Percentiles rank a stretch among this genome's conserved stretches.
These are phyloP conservation scores for Hymenoscyphus fraxineus DNA, from an alignment of 2,329 filamentous ascomycete species.

Conservation along the genomic window DNA sequence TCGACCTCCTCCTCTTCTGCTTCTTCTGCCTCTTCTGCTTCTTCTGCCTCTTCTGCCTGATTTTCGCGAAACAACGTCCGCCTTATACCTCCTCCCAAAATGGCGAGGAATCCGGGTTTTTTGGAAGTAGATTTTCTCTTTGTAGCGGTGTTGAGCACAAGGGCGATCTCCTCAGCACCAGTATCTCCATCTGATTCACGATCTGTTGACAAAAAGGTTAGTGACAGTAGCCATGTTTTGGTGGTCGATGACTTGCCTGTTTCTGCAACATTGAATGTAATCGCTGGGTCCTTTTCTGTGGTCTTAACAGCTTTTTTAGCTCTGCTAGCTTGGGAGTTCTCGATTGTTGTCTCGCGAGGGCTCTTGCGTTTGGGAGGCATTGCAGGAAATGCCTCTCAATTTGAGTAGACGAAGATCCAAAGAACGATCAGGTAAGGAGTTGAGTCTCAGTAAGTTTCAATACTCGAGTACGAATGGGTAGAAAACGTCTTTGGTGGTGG, in stretches of 20 bases:
- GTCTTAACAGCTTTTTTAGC: not conserved
- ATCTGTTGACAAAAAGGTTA: not conserved
- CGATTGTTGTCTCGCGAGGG: not conserved
- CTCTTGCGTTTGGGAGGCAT: slow-evolving; percentile 1
- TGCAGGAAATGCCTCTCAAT: not conserved
- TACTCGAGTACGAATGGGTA: not conserved
- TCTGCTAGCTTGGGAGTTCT: not conserved
- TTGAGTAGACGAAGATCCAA: not conserved
- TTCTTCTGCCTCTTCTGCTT: not conserved
- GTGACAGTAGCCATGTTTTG: not conserved
- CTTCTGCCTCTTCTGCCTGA: no score
- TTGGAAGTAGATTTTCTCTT: not conserved
- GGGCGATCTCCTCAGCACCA: not conserved
- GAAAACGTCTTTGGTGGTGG: not conserved
- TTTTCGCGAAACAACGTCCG: no score
- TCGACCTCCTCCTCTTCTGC: not conserved
- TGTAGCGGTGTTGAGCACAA: not conserved
- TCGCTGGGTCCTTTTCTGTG: not conserved
- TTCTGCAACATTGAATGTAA: not conserved
- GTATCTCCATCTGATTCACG: not conserved
- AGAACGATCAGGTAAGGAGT: not conserved
- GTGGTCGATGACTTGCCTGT: not conserved
- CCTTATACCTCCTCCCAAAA: no score
- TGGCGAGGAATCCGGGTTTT: no score
- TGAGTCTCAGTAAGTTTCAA: not conserved